These are phyloP conservation scores for Sarocladiaceae sp. DNA, from an alignment of 2,329 filamentous ascomycete genomes.

Conservation along the genomic window DNA sequence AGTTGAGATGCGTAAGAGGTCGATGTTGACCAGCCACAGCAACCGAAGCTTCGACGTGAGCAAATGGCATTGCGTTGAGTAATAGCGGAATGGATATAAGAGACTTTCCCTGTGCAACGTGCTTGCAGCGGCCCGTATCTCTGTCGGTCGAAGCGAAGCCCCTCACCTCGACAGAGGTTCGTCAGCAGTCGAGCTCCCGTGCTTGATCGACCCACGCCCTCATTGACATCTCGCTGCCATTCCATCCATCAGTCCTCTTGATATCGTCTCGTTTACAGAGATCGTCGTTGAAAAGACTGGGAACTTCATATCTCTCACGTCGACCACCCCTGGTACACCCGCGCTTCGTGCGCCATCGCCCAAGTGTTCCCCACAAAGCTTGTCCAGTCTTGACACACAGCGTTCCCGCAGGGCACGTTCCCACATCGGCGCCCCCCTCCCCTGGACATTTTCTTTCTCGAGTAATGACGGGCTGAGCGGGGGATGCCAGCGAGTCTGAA, in stretches of 20 bases:
- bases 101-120: too few species aligned
- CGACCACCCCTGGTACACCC: background rate
- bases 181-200: too few species aligned
- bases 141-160: too few species aligned
- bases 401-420: constrained; percentile 10
- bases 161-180: too few species aligned
- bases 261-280: too few species aligned
- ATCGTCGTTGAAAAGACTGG: background rate
- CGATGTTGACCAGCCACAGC: too few species aligned
- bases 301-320: background rate
- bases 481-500: constrained; percentile 29
- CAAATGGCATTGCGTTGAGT: too few species aligned
- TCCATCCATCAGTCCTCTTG: background rate
- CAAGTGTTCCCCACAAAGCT: constrained; percentile 27
- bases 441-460: constrained; percentile 11
- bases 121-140: too few species aligned
- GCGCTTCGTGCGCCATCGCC: background rate
- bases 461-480: constrained; percentile 17
- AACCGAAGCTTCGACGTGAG: too few species aligned
- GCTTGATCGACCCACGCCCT: too few species aligned
- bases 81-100: too few species aligned
- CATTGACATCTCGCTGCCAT: background rate
- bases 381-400: constrained; percentile 32
- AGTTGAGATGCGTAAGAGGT: too few species aligned
- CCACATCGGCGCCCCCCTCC: background rate